These are phyloP conservation scores for Leishmania gerbilli DNA, from an alignment of 208 protist species.

Conservation along the genomic window DNA sequence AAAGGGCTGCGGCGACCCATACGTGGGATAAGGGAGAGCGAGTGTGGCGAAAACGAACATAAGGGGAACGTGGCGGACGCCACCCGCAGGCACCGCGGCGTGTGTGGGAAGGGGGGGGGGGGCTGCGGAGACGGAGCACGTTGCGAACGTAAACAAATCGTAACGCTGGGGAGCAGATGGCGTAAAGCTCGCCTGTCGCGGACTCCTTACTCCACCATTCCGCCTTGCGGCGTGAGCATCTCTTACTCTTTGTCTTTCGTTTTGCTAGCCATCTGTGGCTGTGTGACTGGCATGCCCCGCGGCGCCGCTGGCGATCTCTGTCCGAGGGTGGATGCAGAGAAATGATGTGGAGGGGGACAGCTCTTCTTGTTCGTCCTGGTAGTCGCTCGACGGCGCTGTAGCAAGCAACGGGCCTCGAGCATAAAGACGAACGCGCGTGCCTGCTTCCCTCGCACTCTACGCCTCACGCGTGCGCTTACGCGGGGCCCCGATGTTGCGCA, in stretches of 20 bases:
- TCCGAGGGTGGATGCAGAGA: not conserved
- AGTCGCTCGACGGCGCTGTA: not conserved
- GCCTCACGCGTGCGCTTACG: constrained; percentile 22
- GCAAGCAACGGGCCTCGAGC: not conserved
- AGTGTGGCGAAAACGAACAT: constrained; percentile 13
- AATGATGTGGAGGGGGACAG: not conserved
- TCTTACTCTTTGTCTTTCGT: not conserved
- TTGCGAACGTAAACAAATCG: not conserved
- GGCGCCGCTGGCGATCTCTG: not conserved
- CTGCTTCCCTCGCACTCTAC: not conserved
- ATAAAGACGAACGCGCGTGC: not conserved
- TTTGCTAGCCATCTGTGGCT: not conserved
- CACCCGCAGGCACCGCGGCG: not conserved
- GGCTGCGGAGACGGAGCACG: not conserved
- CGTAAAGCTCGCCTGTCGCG: not conserved
- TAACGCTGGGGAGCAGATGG: not conserved
- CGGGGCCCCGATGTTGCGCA: not conserved
- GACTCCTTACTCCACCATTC: not conserved
- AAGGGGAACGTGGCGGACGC: not conserved
- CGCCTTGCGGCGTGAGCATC: not conserved
- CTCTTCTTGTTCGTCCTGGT: not conserved
- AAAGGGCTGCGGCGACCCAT: not conserved
- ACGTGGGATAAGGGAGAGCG: not conserved
- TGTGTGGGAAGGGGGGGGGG: not conserved
- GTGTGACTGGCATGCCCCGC: too few relatives aligned